phyloP scores from a whole-genome alignment of 2,329 filamentous ascomycete species.

The Apiospora phragmitis region DNA sequence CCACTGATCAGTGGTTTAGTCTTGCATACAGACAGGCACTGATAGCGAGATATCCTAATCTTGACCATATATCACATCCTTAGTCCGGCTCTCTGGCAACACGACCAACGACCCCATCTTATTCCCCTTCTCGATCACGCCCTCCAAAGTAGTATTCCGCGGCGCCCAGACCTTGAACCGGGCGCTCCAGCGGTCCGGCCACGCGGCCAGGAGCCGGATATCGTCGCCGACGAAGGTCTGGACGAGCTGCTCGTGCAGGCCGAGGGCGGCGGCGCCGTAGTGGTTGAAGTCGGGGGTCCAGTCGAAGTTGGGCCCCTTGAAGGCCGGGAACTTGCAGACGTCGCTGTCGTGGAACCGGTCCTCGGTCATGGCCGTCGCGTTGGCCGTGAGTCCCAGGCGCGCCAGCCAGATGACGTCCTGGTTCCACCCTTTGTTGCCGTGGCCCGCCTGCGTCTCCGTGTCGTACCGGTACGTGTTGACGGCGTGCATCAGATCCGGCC shows the following conservation, averaged over 20 bases:
- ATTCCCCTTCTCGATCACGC: background rate
- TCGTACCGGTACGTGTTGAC: constrained; percentile 11
- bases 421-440: constrained; percentile 12
- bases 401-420: constrained; percentile 13
- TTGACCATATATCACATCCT: constrained; percentile 4
- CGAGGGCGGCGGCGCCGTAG: constrained; percentile 8
- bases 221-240: constrained; percentile 6
- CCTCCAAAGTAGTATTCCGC: constrained; percentile 4
- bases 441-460: constrained; percentile 3
- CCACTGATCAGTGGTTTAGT: background rate
- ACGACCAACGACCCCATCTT: background rate
- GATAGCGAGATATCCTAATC: background rate
- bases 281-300: constrained; percentile 9
- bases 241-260: constrained; percentile 9
- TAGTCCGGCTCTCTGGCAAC: background rate
- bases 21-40: background rate
- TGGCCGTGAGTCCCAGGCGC: constrained; percentile 1
- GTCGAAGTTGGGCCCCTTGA: constrained; percentile 9
- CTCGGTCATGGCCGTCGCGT: constrained; percentile 6
- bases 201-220: constrained; percentile 1
- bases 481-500: constrained; percentile 6
- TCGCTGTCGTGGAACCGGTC: constrained; percentile 9
- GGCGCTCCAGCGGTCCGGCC: constrained; percentile 4
- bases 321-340: constrained; percentile 10
- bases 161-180: constrained; percentile 9